Evolutionary conservation across 768 basidiomycete species (phyloP), one percentile per base, ranked within the genome.

Genomic region (Coprinopsis sp.): DNA sequence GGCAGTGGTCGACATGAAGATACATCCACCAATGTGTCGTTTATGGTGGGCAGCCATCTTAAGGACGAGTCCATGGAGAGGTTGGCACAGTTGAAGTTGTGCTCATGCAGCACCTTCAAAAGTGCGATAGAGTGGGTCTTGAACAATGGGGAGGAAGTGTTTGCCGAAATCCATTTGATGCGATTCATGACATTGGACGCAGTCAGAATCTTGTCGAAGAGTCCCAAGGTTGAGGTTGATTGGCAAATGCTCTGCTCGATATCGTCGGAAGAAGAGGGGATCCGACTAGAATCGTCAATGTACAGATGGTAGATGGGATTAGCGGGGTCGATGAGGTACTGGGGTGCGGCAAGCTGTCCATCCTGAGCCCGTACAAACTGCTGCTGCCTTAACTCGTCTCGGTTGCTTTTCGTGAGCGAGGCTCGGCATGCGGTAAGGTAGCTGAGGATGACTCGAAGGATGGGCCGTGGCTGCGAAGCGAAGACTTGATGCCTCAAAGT

Each of bases 1-100:
- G 57, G 18, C 13, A 19, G 24, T 14, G 47, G 47, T 14, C 47
- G 28, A 50, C 71, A 71, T 13, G 58, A 47, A 1, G 39, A 47
- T n/a, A 64, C 56, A 3, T 50, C 49, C 11, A 59, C 47, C n/a
- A 75, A 54, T 4, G 8, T 16, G 4, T 69, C 70, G 22, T 49
- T 38, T 12, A 44, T 50, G 2, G 72, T 72, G 0, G 73, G 74
- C 5, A 77, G 50, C 72, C 74, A 75, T 18, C 33, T 31, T 4
- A 52, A 28, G 6, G 50, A 22, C 33, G 47, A 39, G 19, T 51
- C 38, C 13, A 25, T 6, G 16, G 21, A 2, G 18, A 41, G 47
- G 18, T 7, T 8, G 13, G 14, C 13, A 42, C 51, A 59, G 38
- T 60, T 52, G 18, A 64, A 37, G 19, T 52, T 49, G 6, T 53